These are phyloP conservation scores for Pseudisothecium myosuroides DNA, from an alignment of 225 moss, liverwort and hornwort species.

Conservation along the genomic window DNA sequence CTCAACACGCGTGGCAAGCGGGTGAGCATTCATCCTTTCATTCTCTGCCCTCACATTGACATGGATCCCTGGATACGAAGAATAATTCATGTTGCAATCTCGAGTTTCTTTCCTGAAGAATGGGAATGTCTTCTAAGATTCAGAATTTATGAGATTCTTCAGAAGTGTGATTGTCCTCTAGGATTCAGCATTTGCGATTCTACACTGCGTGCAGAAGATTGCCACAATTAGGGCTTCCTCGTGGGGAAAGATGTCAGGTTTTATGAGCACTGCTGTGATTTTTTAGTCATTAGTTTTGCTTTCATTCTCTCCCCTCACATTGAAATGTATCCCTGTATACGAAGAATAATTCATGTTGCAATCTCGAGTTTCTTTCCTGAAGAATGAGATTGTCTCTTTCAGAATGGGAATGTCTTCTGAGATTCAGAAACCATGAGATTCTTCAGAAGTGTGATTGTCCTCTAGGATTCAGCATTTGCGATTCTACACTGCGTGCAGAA, in stretches of 20 bases:
- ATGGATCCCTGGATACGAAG: too few species aligned
- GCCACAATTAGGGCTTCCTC: background rate
- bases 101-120: background rate
- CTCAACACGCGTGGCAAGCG: slow-evolving; percentile 26
- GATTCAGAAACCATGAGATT: background rate
- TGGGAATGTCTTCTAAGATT: background rate
- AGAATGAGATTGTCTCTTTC: background rate
- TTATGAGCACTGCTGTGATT: background rate
- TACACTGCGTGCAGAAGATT: background rate
- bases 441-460: background rate
- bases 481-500: background rate
- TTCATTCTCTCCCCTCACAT: too few species aligned
- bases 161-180: background rate
- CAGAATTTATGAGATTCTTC: background rate
- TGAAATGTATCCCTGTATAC: background rate
- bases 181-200: background rate
- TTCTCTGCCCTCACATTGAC: background rate
- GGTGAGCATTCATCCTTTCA: background rate
- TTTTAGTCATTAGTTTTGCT: background rate
- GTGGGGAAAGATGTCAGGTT: background rate
- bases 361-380: background rate
- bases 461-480: background rate
- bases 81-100: background rate
- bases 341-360: background rate
- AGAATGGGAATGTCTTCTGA: background rate